Evolutionary conservation across 2,329 filamentous ascomycete genomes (phyloP), one percentile per base, ranked within the genome.

Genomic region (Metarhizium rileyi): DNA sequence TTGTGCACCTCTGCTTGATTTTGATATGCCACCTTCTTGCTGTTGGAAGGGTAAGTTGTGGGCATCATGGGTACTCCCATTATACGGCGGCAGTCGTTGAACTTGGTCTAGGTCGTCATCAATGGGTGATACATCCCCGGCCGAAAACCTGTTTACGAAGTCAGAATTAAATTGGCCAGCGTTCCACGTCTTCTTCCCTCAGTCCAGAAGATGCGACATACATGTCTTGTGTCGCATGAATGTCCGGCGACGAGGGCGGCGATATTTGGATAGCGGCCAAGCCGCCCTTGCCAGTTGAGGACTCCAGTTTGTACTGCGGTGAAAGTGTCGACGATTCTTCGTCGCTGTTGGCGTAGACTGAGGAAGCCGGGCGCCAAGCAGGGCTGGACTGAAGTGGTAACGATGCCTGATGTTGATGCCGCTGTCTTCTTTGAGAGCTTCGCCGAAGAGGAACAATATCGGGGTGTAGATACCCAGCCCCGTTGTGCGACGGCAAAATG

Each of bases 231-330:
- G 60, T 56, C 46, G 63, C 62, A 43, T 62, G 58, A 9, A 66
- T 57, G 50, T 80, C 77, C 23, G 77, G 77, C 40, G 77, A 81
- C 65, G 77, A 80, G 27, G 76, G 76, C 47, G 77, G 77, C 10
- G 77, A 80, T 53, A 81, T 69, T 48, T 62, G 60, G 53, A 63
- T 52, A 72, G 78, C 42, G 70, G 73, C 61, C 78, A 45, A 27
- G 44, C 57, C 62, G 44, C 57, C 52, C 52, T 59, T 57, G 53
- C 58, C 59, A 55, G 54, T 54, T 52, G 54, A 56, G 52, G 60
- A 55, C 52, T 58, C 59, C 50, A 56, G 56, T 47, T 57, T 58
- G 50, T 53, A 53, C 41, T 52, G 74, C 43, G 81, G 80, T 50
- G 53, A 48, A n/a, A 53, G 46, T 30, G 55, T 50, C n/a, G 55